phyloP scores from a whole-genome alignment of 305 asterid genomes.

The Petunia hybrid region DNA sequence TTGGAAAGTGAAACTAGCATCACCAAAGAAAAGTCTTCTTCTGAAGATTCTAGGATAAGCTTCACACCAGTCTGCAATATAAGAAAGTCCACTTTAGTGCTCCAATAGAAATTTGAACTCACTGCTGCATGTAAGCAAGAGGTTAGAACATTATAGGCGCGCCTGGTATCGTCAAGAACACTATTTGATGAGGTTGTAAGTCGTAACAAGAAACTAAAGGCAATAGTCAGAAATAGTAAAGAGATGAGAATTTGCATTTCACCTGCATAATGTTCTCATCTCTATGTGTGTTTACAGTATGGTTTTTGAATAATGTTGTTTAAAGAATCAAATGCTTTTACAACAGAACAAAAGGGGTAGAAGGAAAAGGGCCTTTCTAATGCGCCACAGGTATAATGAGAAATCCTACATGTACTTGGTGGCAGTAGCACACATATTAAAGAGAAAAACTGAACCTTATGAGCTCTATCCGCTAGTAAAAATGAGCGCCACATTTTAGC shows the following conservation, averaged over 20 bases:
- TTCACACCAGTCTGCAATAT: slow-evolving; percentile 70
- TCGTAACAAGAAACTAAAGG: slow-evolving; percentile 26
- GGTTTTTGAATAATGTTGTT: neutral
- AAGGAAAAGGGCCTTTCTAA: slow-evolving; percentile 12
- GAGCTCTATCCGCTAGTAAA: slow-evolving; percentile 69
- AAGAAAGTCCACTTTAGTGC: slow-evolving; percentile 24
- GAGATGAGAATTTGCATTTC: slow-evolving; percentile 16
- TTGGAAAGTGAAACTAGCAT: slow-evolving; percentile 87
- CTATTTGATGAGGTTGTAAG: neutral
- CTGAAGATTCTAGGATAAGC: slow-evolving; percentile 71
- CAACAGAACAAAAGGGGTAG: slow-evolving; percentile 13
- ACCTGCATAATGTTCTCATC: neutral
- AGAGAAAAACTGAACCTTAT: slow-evolving; percentile 60
- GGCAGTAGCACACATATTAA: slow-evolving; percentile 19
- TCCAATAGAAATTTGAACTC: slow-evolving; percentile 36
- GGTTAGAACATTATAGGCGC: neutral
- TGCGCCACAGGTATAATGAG: neutral
- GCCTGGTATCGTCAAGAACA: neutral
- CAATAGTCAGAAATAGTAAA: slow-evolving; percentile 19
- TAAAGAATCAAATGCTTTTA: neutral
- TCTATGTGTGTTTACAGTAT: neutral
- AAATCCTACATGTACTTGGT: slow-evolving; percentile 8
- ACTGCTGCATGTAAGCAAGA: slow-evolving; percentile 4
- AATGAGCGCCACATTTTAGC: slow-evolving; percentile 63
- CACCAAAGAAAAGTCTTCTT: slow-evolving; percentile 65